These are phyloP conservation scores for Mortierella sp. DNA, from an alignment of 371 early-diverging fungal species.

Conservation along the genomic window DNA sequence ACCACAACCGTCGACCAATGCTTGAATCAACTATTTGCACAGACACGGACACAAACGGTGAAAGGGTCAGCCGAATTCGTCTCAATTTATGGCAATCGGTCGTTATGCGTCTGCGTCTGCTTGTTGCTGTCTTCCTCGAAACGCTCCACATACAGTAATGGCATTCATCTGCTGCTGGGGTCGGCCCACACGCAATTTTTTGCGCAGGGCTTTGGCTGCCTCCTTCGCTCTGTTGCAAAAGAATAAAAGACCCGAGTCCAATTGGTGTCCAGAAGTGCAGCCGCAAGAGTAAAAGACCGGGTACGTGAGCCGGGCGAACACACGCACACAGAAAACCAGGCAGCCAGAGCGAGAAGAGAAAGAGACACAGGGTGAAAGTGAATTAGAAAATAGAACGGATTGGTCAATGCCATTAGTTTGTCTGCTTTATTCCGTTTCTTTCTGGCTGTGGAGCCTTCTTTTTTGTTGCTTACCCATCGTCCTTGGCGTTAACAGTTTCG, in stretches of 20 bases:
- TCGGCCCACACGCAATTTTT: constrained; percentile 46
- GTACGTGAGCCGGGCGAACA: constrained; percentile 7
- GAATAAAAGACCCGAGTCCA: not conserved
- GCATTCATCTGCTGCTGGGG: constrained; percentile 58
- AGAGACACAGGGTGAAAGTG: not conserved
- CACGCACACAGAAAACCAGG: not conserved
- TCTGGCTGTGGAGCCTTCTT: not conserved
- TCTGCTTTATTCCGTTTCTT: not conserved
- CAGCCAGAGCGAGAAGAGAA: not conserved
- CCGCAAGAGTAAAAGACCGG: not conserved
- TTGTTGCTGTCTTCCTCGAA: not conserved
- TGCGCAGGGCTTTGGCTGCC: constrained; percentile 47
- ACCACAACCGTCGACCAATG: constrained; percentile 56
- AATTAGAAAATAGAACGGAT: not conserved
- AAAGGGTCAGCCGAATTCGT: not conserved
- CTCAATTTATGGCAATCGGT: not conserved
- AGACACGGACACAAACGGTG: not conserved
- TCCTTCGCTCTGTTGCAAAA: constrained; percentile 30
- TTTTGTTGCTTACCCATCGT: constrained; percentile 44
- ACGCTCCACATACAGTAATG: constrained; percentile 35
- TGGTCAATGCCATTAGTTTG: constrained; percentile 1
- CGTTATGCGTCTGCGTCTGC: not conserved
- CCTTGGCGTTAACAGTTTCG: constrained; percentile 50
- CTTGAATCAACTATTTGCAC: constrained; percentile 48
- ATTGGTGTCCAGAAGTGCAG: not conserved